Conservation (phyloP, 208 protist genomes). For the Acanthamoeba royreba region DNA sequence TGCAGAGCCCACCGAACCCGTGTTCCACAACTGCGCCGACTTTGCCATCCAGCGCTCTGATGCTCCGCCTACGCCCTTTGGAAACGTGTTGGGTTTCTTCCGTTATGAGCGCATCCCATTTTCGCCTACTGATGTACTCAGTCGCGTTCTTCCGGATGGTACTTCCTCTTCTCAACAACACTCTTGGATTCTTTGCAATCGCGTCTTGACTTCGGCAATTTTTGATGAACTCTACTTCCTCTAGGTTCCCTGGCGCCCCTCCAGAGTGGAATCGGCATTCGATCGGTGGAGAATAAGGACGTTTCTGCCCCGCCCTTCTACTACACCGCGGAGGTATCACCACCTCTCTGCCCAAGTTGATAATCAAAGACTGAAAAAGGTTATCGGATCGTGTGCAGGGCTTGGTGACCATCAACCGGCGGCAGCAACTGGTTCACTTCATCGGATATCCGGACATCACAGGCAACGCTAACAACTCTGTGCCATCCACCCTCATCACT, state of each 20-base stretch:
- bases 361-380: background rate
- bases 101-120: background rate
- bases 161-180: background rate
- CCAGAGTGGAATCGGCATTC: background rate
- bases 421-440: background rate
- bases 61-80: background rate
- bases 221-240: background rate
- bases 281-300: background rate
- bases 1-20: background rate
- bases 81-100: background rate
- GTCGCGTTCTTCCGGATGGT: background rate
- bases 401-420: background rate
- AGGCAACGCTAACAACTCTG: background rate
- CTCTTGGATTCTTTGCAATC: background rate
- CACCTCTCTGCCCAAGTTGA: background rate
- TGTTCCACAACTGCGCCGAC: slow-evolving; percentile 36
- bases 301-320: background rate
- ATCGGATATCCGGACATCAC: background rate
- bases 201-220: too few relatives aligned
- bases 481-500: slow-evolving; percentile 27
- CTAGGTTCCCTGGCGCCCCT: background rate
- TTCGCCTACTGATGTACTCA: background rate
- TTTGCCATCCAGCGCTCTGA: background rate
- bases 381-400: background rate
- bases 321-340: background rate